Base-by-base conservation (phyloP, 1,284 basidiomycete species). In the Mrakiaceae sp. region DNA sequence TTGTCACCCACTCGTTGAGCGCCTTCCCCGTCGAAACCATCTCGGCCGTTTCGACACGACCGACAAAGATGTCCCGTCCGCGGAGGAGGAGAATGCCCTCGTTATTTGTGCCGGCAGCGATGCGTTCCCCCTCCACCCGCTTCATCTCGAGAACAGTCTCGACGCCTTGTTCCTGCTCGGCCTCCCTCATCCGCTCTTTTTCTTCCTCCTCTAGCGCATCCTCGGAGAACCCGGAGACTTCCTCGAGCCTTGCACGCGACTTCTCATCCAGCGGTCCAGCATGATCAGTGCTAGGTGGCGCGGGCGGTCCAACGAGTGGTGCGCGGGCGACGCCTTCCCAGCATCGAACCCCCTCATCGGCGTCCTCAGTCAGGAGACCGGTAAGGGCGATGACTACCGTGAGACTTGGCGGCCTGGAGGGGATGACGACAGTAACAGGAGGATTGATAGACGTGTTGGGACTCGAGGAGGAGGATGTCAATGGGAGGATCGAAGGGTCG, bases 331-430 rank as follows among this genome's bases (percentile, higher is more conserved):
- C 68, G 3, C 74, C 66, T 14, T 73, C 70, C 75, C 77, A 79
- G 0, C 77, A 74, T 1, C 74, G 70, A 50, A 79, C 70, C 2
- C 74, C 77, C 70, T 80, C 80, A 27, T 74, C 74, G 10, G 70
- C 69, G 3, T 74, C 75, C 5, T 78, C 75, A 12, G 77, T 73
- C 14, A 79, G 70, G 7, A 81, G 74, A 9, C 80, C 80, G 1
- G 80, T 78, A 0, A 78, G 76, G 65, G 78, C 72, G 65, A 81
- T 78, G 48, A 78, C 74, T 1, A 75, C 76, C 69, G 65, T 75
- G 58, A 51, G 62, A 3, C 58, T 58, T 2, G 59, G 58, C n/a
- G 63, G 50, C 10, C 52, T 47, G 5, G 65, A 43, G 1, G 65
- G 65, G 12, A 62, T 48, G 11, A 7, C 58, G 44, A 42, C 53